These are phyloP conservation scores for Trichosporon inkin DNA, from an alignment of 1,284 basidiomycete species.

Conservation along the genomic window DNA sequence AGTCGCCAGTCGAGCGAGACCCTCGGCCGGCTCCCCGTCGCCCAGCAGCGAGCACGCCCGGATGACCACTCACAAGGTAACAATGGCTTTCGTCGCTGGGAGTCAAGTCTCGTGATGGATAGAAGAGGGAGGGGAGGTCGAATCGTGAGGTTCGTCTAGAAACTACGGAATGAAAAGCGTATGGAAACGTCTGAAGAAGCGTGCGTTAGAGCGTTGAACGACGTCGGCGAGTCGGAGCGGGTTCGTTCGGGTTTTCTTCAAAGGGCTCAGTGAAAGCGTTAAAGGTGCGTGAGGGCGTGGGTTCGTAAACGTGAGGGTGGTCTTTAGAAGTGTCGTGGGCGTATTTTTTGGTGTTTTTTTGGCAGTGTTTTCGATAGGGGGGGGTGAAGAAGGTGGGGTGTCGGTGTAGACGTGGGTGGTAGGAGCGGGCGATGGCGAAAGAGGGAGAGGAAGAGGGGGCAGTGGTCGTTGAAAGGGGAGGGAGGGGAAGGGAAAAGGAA, in stretches of 20 bases:
- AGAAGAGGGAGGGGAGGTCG: too few species aligned
- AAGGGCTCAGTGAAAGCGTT: not conserved
- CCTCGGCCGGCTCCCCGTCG: not conserved
- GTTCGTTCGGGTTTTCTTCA: slow-evolving; percentile 1
- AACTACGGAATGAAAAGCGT: not conserved
- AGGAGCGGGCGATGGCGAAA: not conserved
- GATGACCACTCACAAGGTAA: not conserved
- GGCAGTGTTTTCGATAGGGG: not conserved
- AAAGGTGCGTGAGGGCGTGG: slow-evolving; percentile 6
- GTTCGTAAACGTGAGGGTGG: slow-evolving; percentile 1
- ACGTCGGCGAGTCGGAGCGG: not conserved
- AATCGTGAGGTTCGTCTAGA: slow-evolving; percentile 7
- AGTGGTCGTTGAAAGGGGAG: not conserved
- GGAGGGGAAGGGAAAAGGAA: not conserved
- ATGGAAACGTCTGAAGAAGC: not conserved
- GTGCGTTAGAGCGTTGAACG: not conserved
- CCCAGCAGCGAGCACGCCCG: too few species aligned
- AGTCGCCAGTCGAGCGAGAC: not conserved
- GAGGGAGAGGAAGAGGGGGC: not conserved
- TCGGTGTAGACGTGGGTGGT: slow-evolving; percentile 5
- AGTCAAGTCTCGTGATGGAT: not conserved
- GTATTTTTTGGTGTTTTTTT: slow-evolving; percentile 1
- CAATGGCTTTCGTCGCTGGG: slow-evolving; percentile 8
- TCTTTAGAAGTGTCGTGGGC: slow-evolving; percentile 9
- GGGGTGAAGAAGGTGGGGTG: not conserved